Conservation (phyloP, 2,329 filamentous ascomycete genomes). For the Colletotrichum sansevieriae region DNA sequence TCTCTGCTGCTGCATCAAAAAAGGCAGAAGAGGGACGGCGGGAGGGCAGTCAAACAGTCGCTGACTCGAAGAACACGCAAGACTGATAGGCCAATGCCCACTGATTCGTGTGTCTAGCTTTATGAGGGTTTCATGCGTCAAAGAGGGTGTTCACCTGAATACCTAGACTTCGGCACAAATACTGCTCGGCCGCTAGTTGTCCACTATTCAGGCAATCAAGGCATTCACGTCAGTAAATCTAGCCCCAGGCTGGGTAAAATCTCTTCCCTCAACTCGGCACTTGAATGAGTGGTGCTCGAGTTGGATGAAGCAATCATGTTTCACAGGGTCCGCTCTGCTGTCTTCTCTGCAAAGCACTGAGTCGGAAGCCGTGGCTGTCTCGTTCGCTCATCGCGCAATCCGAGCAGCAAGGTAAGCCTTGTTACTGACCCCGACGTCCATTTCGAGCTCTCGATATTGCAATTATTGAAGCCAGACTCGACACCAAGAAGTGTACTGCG, state of each 20-base stretch:
- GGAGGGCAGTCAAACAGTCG: background rate
- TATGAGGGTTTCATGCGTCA: constrained; percentile 39
- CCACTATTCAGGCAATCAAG: constrained; percentile 18
- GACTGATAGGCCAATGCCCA: constrained; percentile 19
- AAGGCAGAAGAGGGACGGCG: too few species aligned
- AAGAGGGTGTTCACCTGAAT: constrained; percentile 34
- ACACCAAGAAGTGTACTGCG: too few species aligned
- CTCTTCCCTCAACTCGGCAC: constrained; percentile 11
- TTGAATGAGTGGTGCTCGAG: constrained; percentile 7
- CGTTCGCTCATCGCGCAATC: background rate
- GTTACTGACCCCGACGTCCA: background rate
- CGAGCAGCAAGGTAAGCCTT: constrained; percentile 3
- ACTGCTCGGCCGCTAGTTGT: constrained; percentile 1
- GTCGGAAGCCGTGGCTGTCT: constrained; percentile 22
- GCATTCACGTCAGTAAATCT: constrained; percentile 13
- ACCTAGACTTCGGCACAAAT: background rate
- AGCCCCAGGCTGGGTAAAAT: constrained; percentile 5
- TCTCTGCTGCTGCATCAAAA: constrained; percentile 14
- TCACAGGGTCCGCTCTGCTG: constrained; percentile 20
- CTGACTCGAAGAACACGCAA: constrained; percentile 34
- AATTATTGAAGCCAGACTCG: background rate
- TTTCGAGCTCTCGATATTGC: background rate
- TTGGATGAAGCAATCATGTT: constrained; percentile 37
- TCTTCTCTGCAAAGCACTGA: background rate
- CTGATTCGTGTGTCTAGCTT: constrained; percentile 40